A percentile compares a stretch with the other conserved stretches of the same genome.
Evolutionary conservation across 306 rosid species (phyloP).

Genomic region (Medicago lupulina): DNA sequence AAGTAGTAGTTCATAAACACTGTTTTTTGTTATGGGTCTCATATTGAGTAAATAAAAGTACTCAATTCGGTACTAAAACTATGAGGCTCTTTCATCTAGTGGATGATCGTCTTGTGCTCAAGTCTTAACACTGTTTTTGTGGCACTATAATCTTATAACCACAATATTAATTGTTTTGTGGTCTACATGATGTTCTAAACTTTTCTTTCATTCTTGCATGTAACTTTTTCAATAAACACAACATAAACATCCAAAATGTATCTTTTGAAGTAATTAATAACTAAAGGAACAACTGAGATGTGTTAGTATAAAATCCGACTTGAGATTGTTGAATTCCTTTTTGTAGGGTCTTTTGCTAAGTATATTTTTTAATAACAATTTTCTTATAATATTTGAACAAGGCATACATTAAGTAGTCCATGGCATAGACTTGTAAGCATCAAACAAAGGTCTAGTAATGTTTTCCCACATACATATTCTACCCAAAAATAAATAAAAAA

Average conservation of each 20-base stretch:
- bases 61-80: too few relatives aligned
- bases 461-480: too few relatives aligned
- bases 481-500: too few relatives aligned
- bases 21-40: neutral
- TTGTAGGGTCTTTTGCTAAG: neutral
- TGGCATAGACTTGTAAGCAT: conserved; percentile 9
- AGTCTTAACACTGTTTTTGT: too few relatives aligned
- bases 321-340: conserved; percentile 23
- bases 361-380: neutral
- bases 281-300: conserved; percentile 9
- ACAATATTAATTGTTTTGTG: too few relatives aligned
- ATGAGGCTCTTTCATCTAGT: too few relatives aligned
- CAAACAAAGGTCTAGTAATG: neutral
- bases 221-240: neutral
- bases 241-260: conserved; percentile 36
- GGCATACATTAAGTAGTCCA: conserved; percentile 1
- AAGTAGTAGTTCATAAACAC: neutral
- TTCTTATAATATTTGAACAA: conserved; percentile 1
- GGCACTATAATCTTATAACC: too few relatives aligned
- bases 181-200: neutral
- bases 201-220: neutral
- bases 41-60: too few relatives aligned
- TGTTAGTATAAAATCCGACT: conserved; percentile 16
- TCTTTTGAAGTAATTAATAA: conserved; percentile 34
- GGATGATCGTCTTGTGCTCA: too few relatives aligned